Base-by-base conservation (phyloP, 164 flowering plant species). In the Tetracentron sinense region DNA sequence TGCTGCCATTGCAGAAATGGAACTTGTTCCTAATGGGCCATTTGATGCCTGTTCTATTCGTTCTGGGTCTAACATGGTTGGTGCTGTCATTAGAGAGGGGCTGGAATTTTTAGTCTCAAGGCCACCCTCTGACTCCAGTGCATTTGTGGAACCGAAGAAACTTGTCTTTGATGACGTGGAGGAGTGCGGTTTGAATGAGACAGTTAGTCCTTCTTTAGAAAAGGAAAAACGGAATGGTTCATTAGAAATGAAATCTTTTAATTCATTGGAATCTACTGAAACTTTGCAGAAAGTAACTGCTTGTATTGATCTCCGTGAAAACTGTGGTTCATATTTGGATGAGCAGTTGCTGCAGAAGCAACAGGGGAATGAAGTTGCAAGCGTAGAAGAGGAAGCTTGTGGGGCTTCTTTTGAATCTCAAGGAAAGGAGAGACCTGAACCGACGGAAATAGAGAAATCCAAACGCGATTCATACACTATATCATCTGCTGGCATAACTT, bases 141-240 rank as follows among this genome's bases (percentile, higher is more conserved):
- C 56, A 52, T 44, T 62, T 61, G 63, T 81, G 69, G 71, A 75
- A 62, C 87, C 86, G 20, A 79, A 79, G 72, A 77, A 74, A 54
- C 83, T 83, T 54, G 68, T 76, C 50, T 86, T 83, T 75, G 79
- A 76, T 67, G 74, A 77, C 26, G 47, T 56, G 44, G 88, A 71
- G 69, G 78, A 72, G 23, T 46, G 49, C 58, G 73, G n/a, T n/a
- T n/a, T n/a, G n/a, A n/a, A 67, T 50, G 68, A 61, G 23, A 42
- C 23, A 11, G 35, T 19, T 14, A 30, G 29, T 58, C 57, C 62
- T 48, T 27, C 56, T 29, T 19, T 38, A 16, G 74, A 58, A 60
- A 51, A 68, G 17, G 62, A 58, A 54, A 54, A 27, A 22, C 52
- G 31, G 25, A 59, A 38, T 20, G 47, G 5, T n/a, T 64, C 64